A percentile compares a stretch with the other conserved stretches of the same genome.
phyloP scores from a whole-genome alignment of 805 yeast genomes.

The Candida krabiensis region DNA sequence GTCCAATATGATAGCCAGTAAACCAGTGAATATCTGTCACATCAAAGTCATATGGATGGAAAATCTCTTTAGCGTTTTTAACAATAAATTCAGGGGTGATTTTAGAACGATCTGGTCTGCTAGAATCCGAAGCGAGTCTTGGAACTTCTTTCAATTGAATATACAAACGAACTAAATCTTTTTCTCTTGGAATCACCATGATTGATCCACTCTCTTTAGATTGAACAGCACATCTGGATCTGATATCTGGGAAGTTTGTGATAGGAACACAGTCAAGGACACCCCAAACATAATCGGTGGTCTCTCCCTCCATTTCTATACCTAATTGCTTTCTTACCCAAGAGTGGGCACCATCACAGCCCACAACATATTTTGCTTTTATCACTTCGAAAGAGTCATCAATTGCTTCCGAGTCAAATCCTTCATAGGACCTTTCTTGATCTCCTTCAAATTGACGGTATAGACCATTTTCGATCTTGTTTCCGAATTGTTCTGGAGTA shows the following conservation, averaged over 20 bases:
- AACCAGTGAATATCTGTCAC: slow-evolving; percentile 31
- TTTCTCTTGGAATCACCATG: slow-evolving; percentile 37
- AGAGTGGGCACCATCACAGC: slow-evolving; percentile 36
- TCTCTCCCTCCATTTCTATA: slow-evolving; percentile 35
- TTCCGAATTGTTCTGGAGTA: slow-evolving; percentile 11
- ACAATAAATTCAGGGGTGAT: slow-evolving; percentile 34
- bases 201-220: slow-evolving; percentile 33
- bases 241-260: slow-evolving; percentile 37
- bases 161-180: slow-evolving; percentile 33
- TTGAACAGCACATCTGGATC: slow-evolving; percentile 34
- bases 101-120: slow-evolving; percentile 32
- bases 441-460: slow-evolving; percentile 29
- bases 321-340: slow-evolving; percentile 35
- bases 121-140: slow-evolving; percentile 10
- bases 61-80: slow-evolving; percentile 23
- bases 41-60: slow-evolving; percentile 27
- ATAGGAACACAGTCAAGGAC: slow-evolving; percentile 36
- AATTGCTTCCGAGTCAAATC: slow-evolving; percentile 1
- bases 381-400: slow-evolving; percentile 22
- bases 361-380: slow-evolving; percentile 34
- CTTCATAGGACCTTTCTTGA: slow-evolving; percentile 24
- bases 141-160: slow-evolving; percentile 31
- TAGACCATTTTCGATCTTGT: slow-evolving; percentile 18
- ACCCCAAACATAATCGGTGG: slow-evolving; percentile 37
- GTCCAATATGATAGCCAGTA: slow-evolving; percentile 36